Percentiles rank a stretch among this genome's conserved stretches.
Conservation (phyloP, 2,329 filamentous ascomycete species). For the Xylariaceae sp. region DNA sequence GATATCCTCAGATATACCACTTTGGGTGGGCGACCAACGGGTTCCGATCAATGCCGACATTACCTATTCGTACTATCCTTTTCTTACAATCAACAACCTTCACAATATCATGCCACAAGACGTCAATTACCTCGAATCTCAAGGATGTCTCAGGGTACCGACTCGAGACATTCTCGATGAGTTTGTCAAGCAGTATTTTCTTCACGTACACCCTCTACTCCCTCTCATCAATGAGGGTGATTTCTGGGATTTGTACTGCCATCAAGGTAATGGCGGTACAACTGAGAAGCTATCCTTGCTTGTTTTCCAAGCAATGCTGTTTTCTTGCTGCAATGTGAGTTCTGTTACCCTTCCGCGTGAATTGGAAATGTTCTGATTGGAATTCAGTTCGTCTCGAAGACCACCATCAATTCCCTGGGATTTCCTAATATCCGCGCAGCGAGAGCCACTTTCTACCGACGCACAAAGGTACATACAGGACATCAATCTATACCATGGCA, state of each 20-base stretch:
- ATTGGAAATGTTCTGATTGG: not conserved
- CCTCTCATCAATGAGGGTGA: constrained; percentile 45
- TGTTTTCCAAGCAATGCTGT: constrained; percentile 45
- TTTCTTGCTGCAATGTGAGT: constrained; percentile 41
- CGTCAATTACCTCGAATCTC: constrained; percentile 44
- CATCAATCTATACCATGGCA: not conserved
- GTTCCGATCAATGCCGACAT: constrained; percentile 32
- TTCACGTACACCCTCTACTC: constrained; percentile 45
- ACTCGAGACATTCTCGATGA: constrained; percentile 41
- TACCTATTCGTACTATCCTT: constrained; percentile 44
- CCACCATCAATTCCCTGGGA: constrained; percentile 40
- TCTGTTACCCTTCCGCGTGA: not conserved
- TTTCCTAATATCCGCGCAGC: constrained; percentile 43
- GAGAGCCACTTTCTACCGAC: constrained; percentile 43
- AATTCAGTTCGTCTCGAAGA: constrained; percentile 38
- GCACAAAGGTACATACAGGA: constrained; percentile 36
- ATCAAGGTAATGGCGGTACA: constrained; percentile 20
- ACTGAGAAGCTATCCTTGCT: constrained; percentile 41
- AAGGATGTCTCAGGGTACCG: constrained; percentile 46
- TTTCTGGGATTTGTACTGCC: constrained; percentile 46
- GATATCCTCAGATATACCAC: constrained; percentile 18
- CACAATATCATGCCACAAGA: constrained; percentile 43
- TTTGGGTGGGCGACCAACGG: constrained; percentile 30
- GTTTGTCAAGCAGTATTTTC: constrained; percentile 48
- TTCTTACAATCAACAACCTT: constrained; percentile 39